Base-by-base conservation (phyloP, 805 yeast species). In the Yarrowia sp. region DNA sequence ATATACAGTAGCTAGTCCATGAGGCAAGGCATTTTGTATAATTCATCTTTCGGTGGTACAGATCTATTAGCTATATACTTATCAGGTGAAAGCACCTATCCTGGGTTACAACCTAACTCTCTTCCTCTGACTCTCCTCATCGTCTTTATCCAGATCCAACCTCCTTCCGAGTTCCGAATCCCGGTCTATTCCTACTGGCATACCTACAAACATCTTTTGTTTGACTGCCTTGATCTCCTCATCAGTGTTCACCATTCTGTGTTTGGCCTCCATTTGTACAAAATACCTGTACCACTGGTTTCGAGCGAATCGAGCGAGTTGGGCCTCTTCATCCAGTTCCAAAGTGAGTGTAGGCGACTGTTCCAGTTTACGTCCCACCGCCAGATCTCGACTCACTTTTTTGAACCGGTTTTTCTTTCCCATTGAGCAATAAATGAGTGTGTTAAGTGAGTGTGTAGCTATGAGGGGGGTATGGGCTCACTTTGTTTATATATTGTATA, bases 251-350 rank as follows among this genome's bases (percentile, higher is more conserved):
- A 51, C 18, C 42, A 38, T 18, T 11, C 32, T 4, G 22, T 8
- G 22, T 33, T 35, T 9, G 4, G 58, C 10, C 15, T 51, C 58
- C 4, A 51, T 22, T 10, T 51, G 42, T 18, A 36, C 32, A 38
- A 51, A 51, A 33, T 51, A 51, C 14, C 58, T 32, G 42, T 36
- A 38, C 58, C 58, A 51, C 33, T 51, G 58, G 43, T 51, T 51
- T 36, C 58, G 13, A 8, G 58, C 58, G 9, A 36, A 32, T 28
- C 58, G 33, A 4, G 22, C 35, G 5, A 8, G 14, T 13, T 51
- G 58, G 13, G 42, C 43, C 4, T 36, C 43, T 22, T 14, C 22
- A 8, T 36, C 33, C 1, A 48, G 41, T 35, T 35, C 13, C 10
- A 35, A 11, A 7, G 10, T 13, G 17, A 48, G n/a, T 4, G 55